Evolutionary conservation across 2,329 filamentous ascomycete genomes (phyloP).

Genomic region (Lasiodiplodia hormozganensis): DNA sequence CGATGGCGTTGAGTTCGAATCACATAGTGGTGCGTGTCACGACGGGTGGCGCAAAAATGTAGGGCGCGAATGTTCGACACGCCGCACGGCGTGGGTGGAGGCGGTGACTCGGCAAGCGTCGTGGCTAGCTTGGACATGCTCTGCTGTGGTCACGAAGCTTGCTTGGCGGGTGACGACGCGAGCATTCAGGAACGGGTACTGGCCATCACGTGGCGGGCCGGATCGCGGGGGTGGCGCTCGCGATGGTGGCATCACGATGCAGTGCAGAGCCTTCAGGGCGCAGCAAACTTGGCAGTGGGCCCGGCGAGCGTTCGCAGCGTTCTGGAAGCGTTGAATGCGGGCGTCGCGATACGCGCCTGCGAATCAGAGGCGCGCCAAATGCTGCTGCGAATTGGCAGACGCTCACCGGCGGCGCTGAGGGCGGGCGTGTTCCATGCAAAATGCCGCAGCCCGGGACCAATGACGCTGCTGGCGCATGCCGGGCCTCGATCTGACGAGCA

Average conservation of each 20-base stretch:
- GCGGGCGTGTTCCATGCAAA: conserved; percentile 25
- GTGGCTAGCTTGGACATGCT: conserved; percentile 12
- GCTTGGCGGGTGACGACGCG: not conserved
- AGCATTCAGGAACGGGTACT: conserved; percentile 15
- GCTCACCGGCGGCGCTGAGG: conserved; percentile 23
- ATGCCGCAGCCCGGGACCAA: conserved; percentile 18
- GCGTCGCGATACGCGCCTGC: conserved; percentile 19
- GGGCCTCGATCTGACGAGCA: conserved; percentile 25
- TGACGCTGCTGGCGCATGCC: conserved; percentile 14
- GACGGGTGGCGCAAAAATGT: not conserved
- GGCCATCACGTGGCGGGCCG: conserved; percentile 18
- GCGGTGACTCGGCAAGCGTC: conserved; percentile 16
- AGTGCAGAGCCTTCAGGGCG: conserved; percentile 16
- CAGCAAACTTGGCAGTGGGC: conserved; percentile 23
- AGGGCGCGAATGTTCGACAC: conserved; percentile 5
- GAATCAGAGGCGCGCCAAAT: conserved; percentile 17
- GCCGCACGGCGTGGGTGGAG: conserved; percentile 15
- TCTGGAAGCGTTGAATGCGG: conserved; percentile 23
- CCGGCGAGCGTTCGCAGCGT: conserved; percentile 8
- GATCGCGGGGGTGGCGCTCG: conserved; percentile 24
- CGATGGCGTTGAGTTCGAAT: conserved; percentile 15
- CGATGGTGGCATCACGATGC: conserved; percentile 19
- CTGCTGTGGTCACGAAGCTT: conserved; percentile 16
- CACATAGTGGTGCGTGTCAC: conserved; percentile 18
- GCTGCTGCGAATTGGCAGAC: conserved; percentile 12